Conservation (phyloP, 345 rosid species). For the Pugionium dolabratum region DNA sequence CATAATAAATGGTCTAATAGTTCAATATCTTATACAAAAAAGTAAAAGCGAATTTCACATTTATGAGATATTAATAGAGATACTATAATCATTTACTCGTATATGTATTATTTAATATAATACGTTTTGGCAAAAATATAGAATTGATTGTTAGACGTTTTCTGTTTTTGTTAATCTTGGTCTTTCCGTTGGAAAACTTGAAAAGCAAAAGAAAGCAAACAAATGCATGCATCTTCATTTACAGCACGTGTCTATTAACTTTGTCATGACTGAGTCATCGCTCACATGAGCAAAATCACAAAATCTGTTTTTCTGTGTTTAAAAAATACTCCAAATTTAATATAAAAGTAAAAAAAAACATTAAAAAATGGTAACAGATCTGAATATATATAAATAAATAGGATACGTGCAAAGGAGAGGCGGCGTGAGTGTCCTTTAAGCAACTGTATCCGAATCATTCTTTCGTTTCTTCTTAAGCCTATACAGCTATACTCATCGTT, state of each 20-base stretch:
- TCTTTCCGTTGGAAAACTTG: conserved; percentile 18
- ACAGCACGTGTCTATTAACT: conserved; percentile 33
- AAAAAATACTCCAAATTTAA: conserved; percentile 12
- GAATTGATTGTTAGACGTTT: too few species aligned
- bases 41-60: too few species aligned
- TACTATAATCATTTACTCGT: too few species aligned
- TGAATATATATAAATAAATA: background rate
- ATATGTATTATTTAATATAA: too few species aligned
- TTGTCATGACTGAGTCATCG: conserved; percentile 31
- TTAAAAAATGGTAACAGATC: background rate
- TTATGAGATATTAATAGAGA: too few species aligned
- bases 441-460: conserved; percentile 34
- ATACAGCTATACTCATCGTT: background rate
- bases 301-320: background rate
- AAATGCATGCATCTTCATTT: conserved; percentile 41
- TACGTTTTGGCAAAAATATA: conserved; percentile 12
- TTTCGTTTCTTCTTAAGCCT: background rate
- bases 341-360: conserved; percentile 7
- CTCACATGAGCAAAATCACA: conserved; percentile 30
- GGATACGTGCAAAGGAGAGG: conserved; percentile 25
- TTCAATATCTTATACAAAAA: too few species aligned
- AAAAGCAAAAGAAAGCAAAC: conserved; percentile 26
- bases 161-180: background rate
- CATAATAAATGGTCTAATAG: too few species aligned
- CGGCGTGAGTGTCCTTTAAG: conserved; percentile 36